Percentiles rank a stretch among this genome's conserved stretches.
Conservation (phyloP, 129 eudicot species). For the Pseudognaphalium luteoalbum region DNA sequence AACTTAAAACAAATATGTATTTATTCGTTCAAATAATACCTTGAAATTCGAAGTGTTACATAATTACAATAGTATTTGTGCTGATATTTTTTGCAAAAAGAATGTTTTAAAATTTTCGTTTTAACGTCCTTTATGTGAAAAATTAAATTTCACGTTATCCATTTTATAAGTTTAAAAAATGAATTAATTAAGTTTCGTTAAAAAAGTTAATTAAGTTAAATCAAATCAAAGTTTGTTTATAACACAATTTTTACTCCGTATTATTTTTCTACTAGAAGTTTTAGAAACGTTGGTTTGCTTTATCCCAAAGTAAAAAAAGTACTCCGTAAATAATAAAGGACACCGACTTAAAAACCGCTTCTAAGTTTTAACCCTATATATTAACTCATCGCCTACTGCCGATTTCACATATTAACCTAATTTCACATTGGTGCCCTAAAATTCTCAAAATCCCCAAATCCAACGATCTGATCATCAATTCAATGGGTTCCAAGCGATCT, state of each 20-base stretch:
- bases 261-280: neutral
- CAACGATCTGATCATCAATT: neutral
- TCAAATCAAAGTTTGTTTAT: too few relatives aligned
- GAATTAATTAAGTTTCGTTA: too few relatives aligned
- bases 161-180: neutral
- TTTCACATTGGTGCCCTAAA: conserved; percentile 14
- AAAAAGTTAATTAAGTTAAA: too few relatives aligned
- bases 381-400: conserved; percentile 8
- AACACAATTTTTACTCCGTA: too few relatives aligned
- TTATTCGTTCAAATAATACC: too few relatives aligned
- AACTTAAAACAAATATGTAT: too few relatives aligned
- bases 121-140: too few relatives aligned
- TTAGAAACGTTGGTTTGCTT: neutral
- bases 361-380: neutral
- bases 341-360: neutral
- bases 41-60: too few relatives aligned
- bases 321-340: neutral
- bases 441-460: neutral
- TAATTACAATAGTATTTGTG: too few relatives aligned
- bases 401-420: conserved; percentile 12
- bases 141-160: neutral
- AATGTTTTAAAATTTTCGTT: too few relatives aligned
- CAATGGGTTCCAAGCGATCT: conserved; percentile 73
- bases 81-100: too few relatives aligned
- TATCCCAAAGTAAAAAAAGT: neutral